Evolutionary conservation across 768 basidiomycete genomes (phyloP), one percentile per base, ranked within the genome.

Genomic region (Udeniomyces megalosporus): DNA sequence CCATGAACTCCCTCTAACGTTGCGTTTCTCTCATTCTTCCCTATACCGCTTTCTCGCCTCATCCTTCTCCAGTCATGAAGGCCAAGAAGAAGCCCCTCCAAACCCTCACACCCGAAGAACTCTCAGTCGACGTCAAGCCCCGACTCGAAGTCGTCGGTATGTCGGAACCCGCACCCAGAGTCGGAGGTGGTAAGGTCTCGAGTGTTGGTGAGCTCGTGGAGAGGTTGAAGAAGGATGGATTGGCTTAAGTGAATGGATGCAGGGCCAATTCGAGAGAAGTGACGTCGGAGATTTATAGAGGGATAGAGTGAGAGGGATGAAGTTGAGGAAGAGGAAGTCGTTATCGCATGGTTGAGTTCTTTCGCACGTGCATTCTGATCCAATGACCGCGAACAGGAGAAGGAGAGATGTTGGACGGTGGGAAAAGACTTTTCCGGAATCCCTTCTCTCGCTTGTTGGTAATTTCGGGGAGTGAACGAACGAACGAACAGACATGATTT

Each of bases 31-130:
- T 50, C 28, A 10, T 50, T n/a, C 28, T 50, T 50, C 22, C 48
- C n/a, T 50, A 10, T 11, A 50, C 10, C 48, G n/a, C n/a, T 10
- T n/a, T 50, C 11, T 11, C 48, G 8, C 48, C 22, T 50, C n/a
- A 48, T 29, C 2, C 45, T 49, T 35, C 57, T 42, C 45, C 53
- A 44, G 20, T 70, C 59, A 69, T 70, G 69, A 73, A 77, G 67
- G 95, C 95, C n/a, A 97, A 96, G 80, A 99, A 96, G 80, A 99
- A 99, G 77, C 84, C 86, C 15, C 75, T 96, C 47, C 84, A 92
- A 75, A 90, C 87, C 70, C 69, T 95, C 56, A 81, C 80, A 17
- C 78, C 89, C 1, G 77, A 78, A 26, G 89, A 91, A 68, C 82
- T 97, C 26, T 49, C 42, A 5, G 77, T 96, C 26, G 89, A 97